Conservation (phyloP, 768 basidiomycete species). For the Favolaschia claudopus region DNA sequence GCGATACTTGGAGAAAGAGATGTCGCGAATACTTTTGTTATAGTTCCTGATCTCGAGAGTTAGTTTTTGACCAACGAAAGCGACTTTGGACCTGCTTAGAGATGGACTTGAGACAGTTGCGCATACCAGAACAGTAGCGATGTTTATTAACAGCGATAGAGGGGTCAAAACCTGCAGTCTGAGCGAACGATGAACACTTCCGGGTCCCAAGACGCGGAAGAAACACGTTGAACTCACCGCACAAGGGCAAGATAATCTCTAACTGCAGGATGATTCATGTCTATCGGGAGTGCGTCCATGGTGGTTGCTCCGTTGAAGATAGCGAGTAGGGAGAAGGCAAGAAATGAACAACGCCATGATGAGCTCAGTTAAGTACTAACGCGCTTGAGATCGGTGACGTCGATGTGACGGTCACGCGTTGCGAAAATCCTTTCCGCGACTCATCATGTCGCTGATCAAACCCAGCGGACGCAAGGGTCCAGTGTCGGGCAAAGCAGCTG, state of each 20-base stretch:
- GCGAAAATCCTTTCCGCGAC: background rate
- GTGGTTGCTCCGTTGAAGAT: background rate
- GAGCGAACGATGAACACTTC: background rate
- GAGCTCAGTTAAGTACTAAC: background rate
- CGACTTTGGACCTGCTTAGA: slow-evolving; percentile 47
- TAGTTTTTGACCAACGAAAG: background rate
- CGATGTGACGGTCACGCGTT: background rate
- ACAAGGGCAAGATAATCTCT: slow-evolving; percentile 72
- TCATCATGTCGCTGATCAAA: slow-evolving; percentile 56
- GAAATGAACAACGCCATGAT: too few relatives aligned
- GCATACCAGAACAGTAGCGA: slow-evolving; percentile 77
- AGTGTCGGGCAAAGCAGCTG: slow-evolving; percentile 54
- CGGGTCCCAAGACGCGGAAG: background rate
- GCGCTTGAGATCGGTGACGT: background rate
- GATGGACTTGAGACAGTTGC: slow-evolving; percentile 70
- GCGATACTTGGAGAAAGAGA: slow-evolving; percentile 72
- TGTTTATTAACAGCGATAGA: slow-evolving; percentile 81
- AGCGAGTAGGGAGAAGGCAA: background rate
- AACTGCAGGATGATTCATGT: slow-evolving; percentile 66
- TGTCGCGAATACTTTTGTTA: slow-evolving; percentile 65
- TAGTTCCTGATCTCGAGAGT: slow-evolving; percentile 45
- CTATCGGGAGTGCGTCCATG: slow-evolving; percentile 68
- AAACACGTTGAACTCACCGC: slow-evolving; percentile 42
- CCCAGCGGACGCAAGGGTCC: slow-evolving; percentile 48
- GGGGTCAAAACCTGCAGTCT: slow-evolving; percentile 90